Percentiles rank a stretch among this genome's conserved stretches.
Evolutionary conservation across 192 early-diverging fungal species (phyloP).

Genomic region (Linnemannia zychae): DNA sequence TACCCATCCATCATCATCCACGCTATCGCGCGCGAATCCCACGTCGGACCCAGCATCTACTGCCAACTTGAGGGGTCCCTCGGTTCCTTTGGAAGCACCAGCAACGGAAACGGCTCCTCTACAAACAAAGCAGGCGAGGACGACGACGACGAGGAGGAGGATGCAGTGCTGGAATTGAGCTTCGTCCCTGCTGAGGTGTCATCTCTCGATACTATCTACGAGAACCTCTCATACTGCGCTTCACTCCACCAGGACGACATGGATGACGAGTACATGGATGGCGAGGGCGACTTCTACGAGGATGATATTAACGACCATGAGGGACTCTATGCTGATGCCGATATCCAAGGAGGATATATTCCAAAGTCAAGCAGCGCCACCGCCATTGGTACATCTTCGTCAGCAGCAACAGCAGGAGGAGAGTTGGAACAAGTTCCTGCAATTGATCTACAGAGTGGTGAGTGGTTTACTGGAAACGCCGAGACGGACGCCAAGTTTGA

Average conservation of each 20-base stretch:
- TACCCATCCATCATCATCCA: constrained; percentile 79
- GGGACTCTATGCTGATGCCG: constrained; percentile 46
- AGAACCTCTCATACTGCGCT: constrained; percentile 75
- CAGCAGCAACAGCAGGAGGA: constrained; percentile 2
- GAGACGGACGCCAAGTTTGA: constrained; percentile 50
- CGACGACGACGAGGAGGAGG: constrained; percentile 62
- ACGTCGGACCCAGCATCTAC: constrained; percentile 70
- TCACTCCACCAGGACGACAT: constrained; percentile 76
- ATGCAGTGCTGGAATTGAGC: constrained; percentile 65
- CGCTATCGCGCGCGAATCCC: constrained; percentile 70
- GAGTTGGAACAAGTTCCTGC: constrained; percentile 24
- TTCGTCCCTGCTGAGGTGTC: constrained; percentile 71
- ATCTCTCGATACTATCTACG: constrained; percentile 73
- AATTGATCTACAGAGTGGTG: constrained; percentile 48
- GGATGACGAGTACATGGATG: constrained; percentile 56
- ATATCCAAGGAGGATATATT: constrained; percentile 54
- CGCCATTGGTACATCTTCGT: constrained; percentile 24
- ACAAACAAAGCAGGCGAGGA: constrained; percentile 46
- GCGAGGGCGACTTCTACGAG: constrained; percentile 35
- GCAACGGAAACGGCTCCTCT: constrained; percentile 10
- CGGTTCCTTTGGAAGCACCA: constrained; percentile 11
- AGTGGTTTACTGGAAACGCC: constrained; percentile 49
- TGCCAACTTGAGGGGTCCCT: constrained; percentile 70
- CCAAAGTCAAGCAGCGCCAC: constrained; percentile 38
- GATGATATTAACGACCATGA: constrained; percentile 48